phyloP scores from a whole-genome alignment of 768 basidiomycete species.

The Pleurotus tuber-regium region DNA sequence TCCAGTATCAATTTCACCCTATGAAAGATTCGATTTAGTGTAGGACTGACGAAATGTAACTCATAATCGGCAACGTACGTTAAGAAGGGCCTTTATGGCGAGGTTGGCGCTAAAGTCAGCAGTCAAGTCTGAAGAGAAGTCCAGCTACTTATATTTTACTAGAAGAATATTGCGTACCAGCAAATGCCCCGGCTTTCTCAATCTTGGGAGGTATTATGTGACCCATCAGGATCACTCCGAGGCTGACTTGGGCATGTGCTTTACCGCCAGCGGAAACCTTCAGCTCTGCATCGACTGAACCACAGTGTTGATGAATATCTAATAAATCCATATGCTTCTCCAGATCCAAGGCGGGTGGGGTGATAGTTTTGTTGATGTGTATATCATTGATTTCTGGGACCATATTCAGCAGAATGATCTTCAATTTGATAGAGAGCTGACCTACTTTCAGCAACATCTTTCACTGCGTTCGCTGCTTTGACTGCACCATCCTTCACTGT shows the following conservation, averaged over 20 bases:
- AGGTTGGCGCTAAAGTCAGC: constrained; percentile 4
- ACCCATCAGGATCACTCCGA: constrained; percentile 4
- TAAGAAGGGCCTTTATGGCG: constrained; percentile 2
- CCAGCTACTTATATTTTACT: too few species aligned
- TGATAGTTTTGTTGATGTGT: constrained; percentile 5
- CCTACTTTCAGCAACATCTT: constrained; percentile 5
- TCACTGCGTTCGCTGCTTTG: constrained; percentile 4
- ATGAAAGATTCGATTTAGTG: too few species aligned
- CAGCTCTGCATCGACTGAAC: neutral
- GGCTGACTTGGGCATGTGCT: constrained; percentile 3
- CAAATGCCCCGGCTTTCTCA: constrained; percentile 2
- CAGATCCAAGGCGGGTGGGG: neutral
- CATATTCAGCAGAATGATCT: too few species aligned
- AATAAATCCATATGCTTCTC: constrained; percentile 5
- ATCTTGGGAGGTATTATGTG: constrained; percentile 7
- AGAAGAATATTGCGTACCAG: neutral
- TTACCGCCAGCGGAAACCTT: constrained; percentile 4
- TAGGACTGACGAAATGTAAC: neutral
- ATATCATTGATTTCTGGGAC: constrained; percentile 8
- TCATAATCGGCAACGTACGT: too few species aligned
- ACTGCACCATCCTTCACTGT: constrained; percentile 6
- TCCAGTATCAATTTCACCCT: constrained; percentile 6
- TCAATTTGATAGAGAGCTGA: neutral
- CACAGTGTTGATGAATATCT: constrained; percentile 7
- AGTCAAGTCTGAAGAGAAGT: neutral